These are phyloP conservation scores for Plenodomus biglobosus DNA, from an alignment of 2,329 filamentous ascomycete genomes.

Conservation along the genomic window DNA sequence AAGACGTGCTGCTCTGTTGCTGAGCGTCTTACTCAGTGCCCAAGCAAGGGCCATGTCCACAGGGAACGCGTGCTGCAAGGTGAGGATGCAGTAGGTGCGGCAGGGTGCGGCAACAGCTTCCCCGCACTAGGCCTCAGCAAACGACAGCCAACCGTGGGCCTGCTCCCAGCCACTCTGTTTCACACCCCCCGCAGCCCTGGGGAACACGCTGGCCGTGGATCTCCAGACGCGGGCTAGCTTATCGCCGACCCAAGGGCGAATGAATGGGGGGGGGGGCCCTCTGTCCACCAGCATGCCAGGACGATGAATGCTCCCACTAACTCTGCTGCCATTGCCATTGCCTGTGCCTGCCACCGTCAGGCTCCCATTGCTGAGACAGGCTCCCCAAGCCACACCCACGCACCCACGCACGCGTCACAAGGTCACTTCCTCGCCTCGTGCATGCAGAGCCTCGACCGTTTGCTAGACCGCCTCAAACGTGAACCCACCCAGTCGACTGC, in stretches of 20 bases:
- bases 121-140: conserved; percentile 17
- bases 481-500: not conserved
- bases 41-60: not conserved
- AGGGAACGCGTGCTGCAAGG: conserved; percentile 11
- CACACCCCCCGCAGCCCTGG: conserved; percentile 31
- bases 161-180: conserved; percentile 36
- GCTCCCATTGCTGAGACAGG: conserved; percentile 30
- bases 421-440: conserved; percentile 33
- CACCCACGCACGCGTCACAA: conserved; percentile 32
- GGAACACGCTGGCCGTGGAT: conserved; percentile 24
- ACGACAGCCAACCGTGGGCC: conserved; percentile 25
- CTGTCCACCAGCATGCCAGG: conserved; percentile 6
- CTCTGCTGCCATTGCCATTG: conserved; percentile 7
- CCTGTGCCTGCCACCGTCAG: conserved; percentile 17
- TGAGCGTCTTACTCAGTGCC: not conserved
- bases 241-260: conserved; percentile 11
- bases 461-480: conserved; percentile 4
- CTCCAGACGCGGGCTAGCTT: conserved; percentile 15
- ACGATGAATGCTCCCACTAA: conserved; percentile 9
- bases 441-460: conserved; percentile 27
- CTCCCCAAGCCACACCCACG: not conserved
- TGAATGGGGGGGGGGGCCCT: not conserved
- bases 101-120: conserved; percentile 1
- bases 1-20: not conserved
- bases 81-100: conserved; percentile 4